Percentiles rank a stretch among this genome's conserved stretches.
phyloP scores from a whole-genome alignment of 1,284 basidiomycete genomes.

The Cutaneotrichosporon sp. region DNA sequence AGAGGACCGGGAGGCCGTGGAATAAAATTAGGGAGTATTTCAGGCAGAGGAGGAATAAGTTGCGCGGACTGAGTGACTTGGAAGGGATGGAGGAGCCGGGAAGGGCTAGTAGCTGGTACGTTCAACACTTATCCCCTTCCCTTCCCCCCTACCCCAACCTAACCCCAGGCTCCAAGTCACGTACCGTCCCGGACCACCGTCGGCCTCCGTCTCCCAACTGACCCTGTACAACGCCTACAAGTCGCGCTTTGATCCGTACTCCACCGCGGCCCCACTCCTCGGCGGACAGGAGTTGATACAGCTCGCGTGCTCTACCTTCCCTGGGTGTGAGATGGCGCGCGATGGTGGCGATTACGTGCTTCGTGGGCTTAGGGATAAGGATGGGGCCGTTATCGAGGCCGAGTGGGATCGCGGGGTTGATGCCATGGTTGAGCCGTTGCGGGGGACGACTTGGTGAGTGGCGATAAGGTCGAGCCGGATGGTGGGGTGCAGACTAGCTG shows the following conservation, averaged over 20 bases:
- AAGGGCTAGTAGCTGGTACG: conserved; percentile 46
- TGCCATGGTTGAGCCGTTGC: conserved; percentile 42
- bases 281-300: conserved; percentile 49
- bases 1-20: conserved; percentile 44
- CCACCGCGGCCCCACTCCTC: conserved; percentile 32
- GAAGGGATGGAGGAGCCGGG: conserved; percentile 48
- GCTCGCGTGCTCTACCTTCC: conserved; percentile 48
- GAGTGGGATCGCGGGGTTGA: conserved; percentile 41
- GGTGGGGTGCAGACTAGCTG: too few species aligned
- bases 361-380: conserved; percentile 40
- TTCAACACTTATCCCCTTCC: not conserved
- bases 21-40: conserved; percentile 50
- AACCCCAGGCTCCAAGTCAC: conserved; percentile 42
- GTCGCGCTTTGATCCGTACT: conserved; percentile 47
- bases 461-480: not conserved
- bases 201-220: conserved; percentile 39
- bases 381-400: conserved; percentile 21
- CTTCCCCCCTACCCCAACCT: not conserved
- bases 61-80: conserved; percentile 42
- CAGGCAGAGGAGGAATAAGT: conserved; percentile 46
- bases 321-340: conserved; percentile 47
- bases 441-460: conserved; percentile 45
- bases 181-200: conserved; percentile 35
- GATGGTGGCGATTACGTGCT: conserved; percentile 46
- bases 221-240: conserved; percentile 44